These are phyloP conservation scores for Aspergillus sp. DNA, from an alignment of 2,329 filamentous ascomycete species.

Conservation along the genomic window DNA sequence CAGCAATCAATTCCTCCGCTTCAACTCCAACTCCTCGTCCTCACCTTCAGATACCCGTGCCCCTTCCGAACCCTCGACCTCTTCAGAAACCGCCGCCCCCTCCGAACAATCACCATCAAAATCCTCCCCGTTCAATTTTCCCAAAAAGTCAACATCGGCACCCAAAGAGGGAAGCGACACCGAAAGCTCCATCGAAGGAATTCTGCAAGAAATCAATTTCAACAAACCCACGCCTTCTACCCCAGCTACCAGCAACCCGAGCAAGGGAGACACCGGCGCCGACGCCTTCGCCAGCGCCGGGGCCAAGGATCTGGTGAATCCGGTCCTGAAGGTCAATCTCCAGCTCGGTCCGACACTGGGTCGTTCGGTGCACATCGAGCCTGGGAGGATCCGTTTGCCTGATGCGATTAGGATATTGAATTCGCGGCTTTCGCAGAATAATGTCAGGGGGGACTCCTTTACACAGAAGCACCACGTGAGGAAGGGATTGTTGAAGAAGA, in stretches of 20 bases:
- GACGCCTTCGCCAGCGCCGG: constrained; percentile 25
- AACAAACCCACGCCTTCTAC: background rate
- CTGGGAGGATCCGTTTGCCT: constrained; percentile 37
- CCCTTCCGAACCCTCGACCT: constrained; percentile 14
- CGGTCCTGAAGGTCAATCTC: constrained; percentile 33
- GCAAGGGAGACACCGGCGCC: constrained; percentile 10
- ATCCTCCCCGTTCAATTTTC: background rate
- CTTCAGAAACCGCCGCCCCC: constrained; percentile 2
- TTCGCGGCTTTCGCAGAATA: constrained; percentile 35
- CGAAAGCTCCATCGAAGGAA: background rate
- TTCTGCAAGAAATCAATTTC: background rate
- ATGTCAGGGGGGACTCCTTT: constrained; percentile 35
- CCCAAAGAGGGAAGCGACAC: background rate
- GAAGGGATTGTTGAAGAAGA: constrained; percentile 48
- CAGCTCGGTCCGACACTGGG: constrained; percentile 45
- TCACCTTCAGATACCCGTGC: constrained; percentile 15
- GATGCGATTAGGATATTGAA: constrained; percentile 35
- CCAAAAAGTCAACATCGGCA: constrained; percentile 28
- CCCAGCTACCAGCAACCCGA: background rate
- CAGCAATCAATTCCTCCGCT: constrained; percentile 21
- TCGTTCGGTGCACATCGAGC: constrained; percentile 40
- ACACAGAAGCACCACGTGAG: constrained; percentile 48
- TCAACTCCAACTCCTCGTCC: constrained; percentile 29
- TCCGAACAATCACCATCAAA: background rate
- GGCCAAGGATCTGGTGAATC: constrained; percentile 9